A percentile compares a stretch with the other conserved stretches of the same genome.
Evolutionary conservation across 306 rosid genomes (phyloP).

Genomic region (Prunus kanzakura): DNA sequence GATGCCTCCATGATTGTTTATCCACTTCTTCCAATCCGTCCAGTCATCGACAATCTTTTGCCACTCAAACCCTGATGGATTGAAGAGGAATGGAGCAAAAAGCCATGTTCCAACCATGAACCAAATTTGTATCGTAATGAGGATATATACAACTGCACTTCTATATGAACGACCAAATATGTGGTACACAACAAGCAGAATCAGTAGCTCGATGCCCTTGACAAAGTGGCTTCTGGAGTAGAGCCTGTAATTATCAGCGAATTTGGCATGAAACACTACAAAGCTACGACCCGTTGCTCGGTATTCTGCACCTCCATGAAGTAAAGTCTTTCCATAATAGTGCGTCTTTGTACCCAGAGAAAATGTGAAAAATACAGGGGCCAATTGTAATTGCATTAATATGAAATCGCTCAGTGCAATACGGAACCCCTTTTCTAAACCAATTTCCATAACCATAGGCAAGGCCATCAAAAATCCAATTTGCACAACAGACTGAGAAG

Average conservation of each 20-base stretch:
- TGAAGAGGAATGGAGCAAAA: slow-evolving; percentile 96
- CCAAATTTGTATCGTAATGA: slow-evolving; percentile 84
- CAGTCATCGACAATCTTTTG: slow-evolving; percentile 95
- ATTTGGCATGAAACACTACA: slow-evolving; percentile 94
- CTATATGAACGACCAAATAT: slow-evolving; percentile 75
- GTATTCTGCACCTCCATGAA: slow-evolving; percentile 98
- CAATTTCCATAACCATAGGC: slow-evolving; percentile 98
- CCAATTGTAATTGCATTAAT: slow-evolving; percentile 88
- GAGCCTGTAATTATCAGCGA: slow-evolving; percentile 87
- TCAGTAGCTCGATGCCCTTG: slow-evolving; percentile 90
- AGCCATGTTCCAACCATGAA: slow-evolving; percentile 97
- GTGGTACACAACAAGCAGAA: slow-evolving; percentile 81
- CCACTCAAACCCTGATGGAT: slow-evolving; percentile 99
- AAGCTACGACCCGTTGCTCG: slow-evolving; percentile 94
- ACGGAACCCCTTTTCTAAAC: slow-evolving; percentile 90
- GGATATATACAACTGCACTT: slow-evolving; percentile 55
- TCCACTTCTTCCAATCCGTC: slow-evolving; percentile 98
- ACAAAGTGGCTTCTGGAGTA: slow-evolving; percentile 97
- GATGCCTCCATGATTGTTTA: slow-evolving; percentile 80
- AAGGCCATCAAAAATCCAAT: slow-evolving; percentile 87
- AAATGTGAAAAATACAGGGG: slow-evolving; percentile 90
- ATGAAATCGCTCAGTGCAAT: slow-evolving; percentile 77
- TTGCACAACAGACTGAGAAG: slow-evolving; percentile 92
- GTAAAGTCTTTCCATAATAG: slow-evolving; percentile 92
- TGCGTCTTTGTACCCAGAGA: slow-evolving; percentile 97